phyloP scores from a whole-genome alignment of 176 grass and related monocot species.

The Melocanna baccifera region DNA sequence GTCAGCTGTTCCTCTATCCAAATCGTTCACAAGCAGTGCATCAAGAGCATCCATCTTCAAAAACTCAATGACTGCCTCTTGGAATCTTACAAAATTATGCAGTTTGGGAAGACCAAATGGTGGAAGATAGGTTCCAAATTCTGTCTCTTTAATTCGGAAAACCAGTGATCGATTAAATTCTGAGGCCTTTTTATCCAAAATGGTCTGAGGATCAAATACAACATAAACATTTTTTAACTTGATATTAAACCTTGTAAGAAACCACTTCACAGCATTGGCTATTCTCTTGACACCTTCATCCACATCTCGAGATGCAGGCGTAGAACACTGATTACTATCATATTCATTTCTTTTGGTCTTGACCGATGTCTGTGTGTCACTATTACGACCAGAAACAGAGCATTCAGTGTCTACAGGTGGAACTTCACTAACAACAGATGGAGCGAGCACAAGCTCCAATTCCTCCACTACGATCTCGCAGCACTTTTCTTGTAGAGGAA shows the following conservation, averaged over 20 bases:
- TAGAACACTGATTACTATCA: constrained; percentile 46
- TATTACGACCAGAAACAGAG: constrained; percentile 46
- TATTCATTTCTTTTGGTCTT: constrained; percentile 38
- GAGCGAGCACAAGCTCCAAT: constrained; percentile 75
- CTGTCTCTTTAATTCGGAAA: constrained; percentile 78
- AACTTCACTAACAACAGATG: constrained; percentile 54
- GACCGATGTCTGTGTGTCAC: constrained; percentile 25
- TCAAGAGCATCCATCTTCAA: constrained; percentile 80
- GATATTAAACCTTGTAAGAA: constrained; percentile 88
- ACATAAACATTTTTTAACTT: constrained; percentile 75
- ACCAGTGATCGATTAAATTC: constrained; percentile 60
- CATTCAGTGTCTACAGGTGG: constrained; percentile 42
- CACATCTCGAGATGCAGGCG: constrained; percentile 62
- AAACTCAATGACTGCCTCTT: constrained; percentile 74
- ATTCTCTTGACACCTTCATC: constrained; percentile 96
- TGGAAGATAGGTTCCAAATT: constrained; percentile 74
- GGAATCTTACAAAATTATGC: constrained; percentile 85
- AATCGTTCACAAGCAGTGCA: constrained; percentile 41
- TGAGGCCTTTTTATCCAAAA: constrained; percentile 42
- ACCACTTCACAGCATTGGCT: constrained; percentile 82
- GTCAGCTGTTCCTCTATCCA: constrained; percentile 36
- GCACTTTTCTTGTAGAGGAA: constrained; percentile 56
- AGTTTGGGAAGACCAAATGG: constrained; percentile 63
- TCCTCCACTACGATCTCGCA: constrained; percentile 86
- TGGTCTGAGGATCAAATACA: constrained; percentile 72